Evolutionary conservation across 2,329 filamentous ascomycete species (phyloP).

Genomic region (Capronia coronata): DNA sequence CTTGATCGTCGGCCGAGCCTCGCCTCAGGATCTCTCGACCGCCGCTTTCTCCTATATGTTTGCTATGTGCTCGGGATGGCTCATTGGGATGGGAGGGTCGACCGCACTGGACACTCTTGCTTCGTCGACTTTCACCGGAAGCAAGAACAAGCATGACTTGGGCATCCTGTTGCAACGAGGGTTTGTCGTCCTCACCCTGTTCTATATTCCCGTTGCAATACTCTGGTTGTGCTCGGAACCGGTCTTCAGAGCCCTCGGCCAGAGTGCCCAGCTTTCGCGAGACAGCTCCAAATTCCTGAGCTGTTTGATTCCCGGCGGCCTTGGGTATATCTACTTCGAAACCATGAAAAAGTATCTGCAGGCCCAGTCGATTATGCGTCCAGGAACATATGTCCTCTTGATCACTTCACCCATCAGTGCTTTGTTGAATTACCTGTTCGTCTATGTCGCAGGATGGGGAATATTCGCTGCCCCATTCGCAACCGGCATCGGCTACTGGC

Average conservation of each 20-base stretch:
- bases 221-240: slow-evolving; percentile 71
- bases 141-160: slow-evolving; percentile 68
- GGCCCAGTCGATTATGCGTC: slow-evolving; percentile 57
- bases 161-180: slow-evolving; percentile 72
- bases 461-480: slow-evolving; percentile 74
- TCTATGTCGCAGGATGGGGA: slow-evolving; percentile 64
- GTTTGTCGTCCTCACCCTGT: slow-evolving; percentile 62
- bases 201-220: slow-evolving; percentile 66
- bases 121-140: slow-evolving; percentile 74
- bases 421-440: slow-evolving; percentile 59
- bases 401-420: slow-evolving; percentile 57
- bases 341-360: slow-evolving; percentile 60
- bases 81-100: slow-evolving; percentile 77
- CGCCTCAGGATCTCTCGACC: slow-evolving; percentile 70
- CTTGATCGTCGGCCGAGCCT: slow-evolving; percentile 70
- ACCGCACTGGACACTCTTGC: slow-evolving; percentile 81
- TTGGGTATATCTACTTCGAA: slow-evolving; percentile 86
- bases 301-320: slow-evolving; percentile 68
- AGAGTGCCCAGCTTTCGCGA: slow-evolving; percentile 68
- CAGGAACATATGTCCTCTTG: slow-evolving; percentile 57
- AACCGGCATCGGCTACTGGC: slow-evolving; percentile 79
- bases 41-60: slow-evolving; percentile 92
- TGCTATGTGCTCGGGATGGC: slow-evolving; percentile 80
- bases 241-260: slow-evolving; percentile 66
- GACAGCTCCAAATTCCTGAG: slow-evolving; percentile 68